These are phyloP conservation scores for Lyophyllum atratum DNA, from an alignment of 768 basidiomycete genomes.

Conservation along the genomic window DNA sequence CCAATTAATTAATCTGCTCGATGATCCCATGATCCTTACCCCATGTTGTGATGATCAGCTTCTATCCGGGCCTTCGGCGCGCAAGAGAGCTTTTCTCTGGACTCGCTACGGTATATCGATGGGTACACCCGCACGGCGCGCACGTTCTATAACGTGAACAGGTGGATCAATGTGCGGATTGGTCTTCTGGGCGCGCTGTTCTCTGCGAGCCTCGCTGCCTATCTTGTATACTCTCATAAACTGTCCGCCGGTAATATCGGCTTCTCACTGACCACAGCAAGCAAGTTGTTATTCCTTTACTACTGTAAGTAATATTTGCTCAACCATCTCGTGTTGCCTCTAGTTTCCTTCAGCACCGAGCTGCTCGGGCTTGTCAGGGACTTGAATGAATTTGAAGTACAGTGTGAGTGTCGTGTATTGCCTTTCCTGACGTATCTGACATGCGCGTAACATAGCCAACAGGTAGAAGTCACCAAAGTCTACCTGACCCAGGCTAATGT, in stretches of 20 bases:
- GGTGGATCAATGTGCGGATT: slow-evolving; percentile 37
- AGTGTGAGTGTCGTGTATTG: slow-evolving; percentile 21
- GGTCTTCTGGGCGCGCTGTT: slow-evolving; percentile 59
- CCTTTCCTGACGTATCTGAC: slow-evolving; percentile 17
- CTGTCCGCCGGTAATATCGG: slow-evolving; percentile 43
- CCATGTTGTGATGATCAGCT: slow-evolving; percentile 21
- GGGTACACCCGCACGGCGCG: slow-evolving; percentile 44
- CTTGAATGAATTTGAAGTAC: slow-evolving; percentile 43
- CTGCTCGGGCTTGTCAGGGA: slow-evolving; percentile 49
- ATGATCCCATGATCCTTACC: background rate
- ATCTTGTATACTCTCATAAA: slow-evolving; percentile 47
- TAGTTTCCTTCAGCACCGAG: slow-evolving; percentile 53
- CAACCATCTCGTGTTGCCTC: background rate
- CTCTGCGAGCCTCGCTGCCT: slow-evolving; percentile 50
- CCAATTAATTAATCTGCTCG: background rate
- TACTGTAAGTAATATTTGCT: slow-evolving; percentile 23
- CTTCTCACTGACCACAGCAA: slow-evolving; percentile 56
- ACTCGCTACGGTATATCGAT: slow-evolving; percentile 52
- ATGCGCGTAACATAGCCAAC: slow-evolving; percentile 34
- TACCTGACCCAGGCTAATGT: background rate
- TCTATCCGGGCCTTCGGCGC: slow-evolving; percentile 68
- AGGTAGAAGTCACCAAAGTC: slow-evolving; percentile 28
- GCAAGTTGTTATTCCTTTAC: slow-evolving; percentile 34
- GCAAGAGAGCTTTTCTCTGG: slow-evolving; percentile 44
- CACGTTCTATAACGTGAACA: slow-evolving; percentile 51